These are phyloP conservation scores for Maudiozyma serrabonitensis DNA, from an alignment of 805 yeast genomes.

Conservation along the genomic window DNA sequence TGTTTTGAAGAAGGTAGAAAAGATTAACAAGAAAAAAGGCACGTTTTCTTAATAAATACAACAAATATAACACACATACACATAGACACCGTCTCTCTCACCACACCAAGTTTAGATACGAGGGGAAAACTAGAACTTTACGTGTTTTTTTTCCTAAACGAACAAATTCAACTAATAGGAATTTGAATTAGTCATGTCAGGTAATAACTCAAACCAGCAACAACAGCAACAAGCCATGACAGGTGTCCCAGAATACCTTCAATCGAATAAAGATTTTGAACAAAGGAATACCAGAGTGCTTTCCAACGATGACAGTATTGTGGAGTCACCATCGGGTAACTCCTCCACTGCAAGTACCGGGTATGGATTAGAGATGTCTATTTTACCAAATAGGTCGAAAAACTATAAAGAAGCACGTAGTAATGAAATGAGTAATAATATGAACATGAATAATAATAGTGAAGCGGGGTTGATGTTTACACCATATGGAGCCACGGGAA, in stretches of 20 bases:
- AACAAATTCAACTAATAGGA: no score
- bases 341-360: neutral
- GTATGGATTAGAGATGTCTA: neutral
- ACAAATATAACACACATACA: no score
- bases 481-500: neutral
- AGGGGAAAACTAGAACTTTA: no score
- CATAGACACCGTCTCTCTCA: no score
- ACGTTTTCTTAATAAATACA: no score
- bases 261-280: neutral
- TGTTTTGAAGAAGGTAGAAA: no score
- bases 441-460: neutral
- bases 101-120: no score
- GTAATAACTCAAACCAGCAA: no score
- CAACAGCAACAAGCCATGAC: neutral
- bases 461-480: neutral
- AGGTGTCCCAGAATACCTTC: neutral
- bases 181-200: no score
- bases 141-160: no score
- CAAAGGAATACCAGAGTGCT: no score
- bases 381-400: neutral
- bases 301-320: neutral
- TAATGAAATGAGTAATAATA: neutral
- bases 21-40: no score
- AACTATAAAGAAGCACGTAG: neutral
- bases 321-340: neutral